Conservation (phyloP, 2,329 filamentous ascomycete genomes). For the Harringtonia lauricola region DNA sequence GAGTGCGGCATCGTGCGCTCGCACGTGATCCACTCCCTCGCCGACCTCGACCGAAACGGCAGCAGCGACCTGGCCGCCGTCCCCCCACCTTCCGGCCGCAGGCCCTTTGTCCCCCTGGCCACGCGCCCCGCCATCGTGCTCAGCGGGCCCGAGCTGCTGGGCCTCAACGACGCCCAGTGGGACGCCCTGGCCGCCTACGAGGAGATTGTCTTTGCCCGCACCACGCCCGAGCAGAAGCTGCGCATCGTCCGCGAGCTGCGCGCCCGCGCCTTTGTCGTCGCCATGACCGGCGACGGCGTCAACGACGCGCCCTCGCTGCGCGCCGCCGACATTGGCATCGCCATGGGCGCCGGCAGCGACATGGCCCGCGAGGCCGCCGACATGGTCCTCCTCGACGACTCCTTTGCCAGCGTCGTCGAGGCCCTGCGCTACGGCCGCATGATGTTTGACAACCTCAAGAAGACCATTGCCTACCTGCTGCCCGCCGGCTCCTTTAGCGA, state of each 20-base stretch:
- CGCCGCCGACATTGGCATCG: constrained; percentile 72
- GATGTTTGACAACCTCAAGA: constrained; percentile 73
- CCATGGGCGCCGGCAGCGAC: constrained; percentile 70
- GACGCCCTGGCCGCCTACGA: constrained; percentile 49
- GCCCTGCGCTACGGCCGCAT: constrained; percentile 63
- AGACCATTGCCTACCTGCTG: constrained; percentile 63
- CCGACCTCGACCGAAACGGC: constrained; percentile 25
- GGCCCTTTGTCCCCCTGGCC: neutral
- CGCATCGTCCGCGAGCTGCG: constrained; percentile 71
- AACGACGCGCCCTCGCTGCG: constrained; percentile 77
- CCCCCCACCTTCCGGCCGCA: constrained; percentile 3
- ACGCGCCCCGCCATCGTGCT: constrained; percentile 45
- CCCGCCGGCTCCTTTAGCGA: constrained; percentile 66
- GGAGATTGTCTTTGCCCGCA: constrained; percentile 67
- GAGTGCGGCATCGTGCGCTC: constrained; percentile 60
- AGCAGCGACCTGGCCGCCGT: constrained; percentile 11
- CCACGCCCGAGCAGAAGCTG: constrained; percentile 69
- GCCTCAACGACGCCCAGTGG: constrained; percentile 60
- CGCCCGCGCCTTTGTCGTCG: constrained; percentile 52
- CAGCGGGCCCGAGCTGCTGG: constrained; percentile 53
- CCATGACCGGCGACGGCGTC: constrained; percentile 79
- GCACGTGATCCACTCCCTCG: constrained; percentile 40
- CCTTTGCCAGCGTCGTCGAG: constrained; percentile 60
- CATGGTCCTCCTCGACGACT: constrained; percentile 64
- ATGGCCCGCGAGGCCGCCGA: constrained; percentile 73